Percentiles rank a stretch among this genome's conserved stretches.
These are phyloP conservation scores for Candida arabinofermentans DNA, from an alignment of 805 yeast genomes.

Conservation along the genomic window DNA sequence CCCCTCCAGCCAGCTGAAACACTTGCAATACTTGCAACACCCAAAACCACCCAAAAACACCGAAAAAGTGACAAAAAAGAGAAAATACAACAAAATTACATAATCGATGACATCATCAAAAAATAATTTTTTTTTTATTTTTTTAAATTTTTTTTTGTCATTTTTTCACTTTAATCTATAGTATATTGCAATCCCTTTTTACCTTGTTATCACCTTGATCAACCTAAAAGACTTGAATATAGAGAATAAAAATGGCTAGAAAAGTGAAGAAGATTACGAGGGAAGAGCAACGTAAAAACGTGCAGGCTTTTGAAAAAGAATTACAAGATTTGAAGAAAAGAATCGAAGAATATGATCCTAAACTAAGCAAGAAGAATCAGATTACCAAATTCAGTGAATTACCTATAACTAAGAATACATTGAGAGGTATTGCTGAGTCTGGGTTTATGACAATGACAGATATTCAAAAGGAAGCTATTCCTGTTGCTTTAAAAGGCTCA, in stretches of 20 bases:
- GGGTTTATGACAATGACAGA: slow-evolving; percentile 80
- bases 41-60: too few relatives aligned
- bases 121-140: too few relatives aligned
- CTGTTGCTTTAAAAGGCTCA: slow-evolving; percentile 67
- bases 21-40: too few relatives aligned
- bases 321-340: slow-evolving; percentile 42
- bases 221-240: too few relatives aligned
- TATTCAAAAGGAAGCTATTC: slow-evolving; percentile 77
- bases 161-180: too few relatives aligned
- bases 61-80: too few relatives aligned
- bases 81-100: too few relatives aligned
- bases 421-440: slow-evolving; percentile 72
- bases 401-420: slow-evolving; percentile 65
- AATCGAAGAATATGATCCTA: slow-evolving; percentile 52
- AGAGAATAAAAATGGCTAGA: slow-evolving; percentile 24
- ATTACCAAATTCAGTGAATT: slow-evolving; percentile 63
- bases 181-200: too few relatives aligned
- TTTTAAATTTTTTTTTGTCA: too few relatives aligned
- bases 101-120: too few relatives aligned
- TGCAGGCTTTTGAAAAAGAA: slow-evolving; percentile 31
- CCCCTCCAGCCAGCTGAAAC: too few relatives aligned
- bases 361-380: slow-evolving; percentile 19
- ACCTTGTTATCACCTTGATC: too few relatives aligned
- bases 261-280: slow-evolving; percentile 24
- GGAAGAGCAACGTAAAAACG: slow-evolving; percentile 26